Evolutionary conservation across 371 early-diverging fungal species (phyloP).

Genomic region (Gilbertella persicaria): DNA sequence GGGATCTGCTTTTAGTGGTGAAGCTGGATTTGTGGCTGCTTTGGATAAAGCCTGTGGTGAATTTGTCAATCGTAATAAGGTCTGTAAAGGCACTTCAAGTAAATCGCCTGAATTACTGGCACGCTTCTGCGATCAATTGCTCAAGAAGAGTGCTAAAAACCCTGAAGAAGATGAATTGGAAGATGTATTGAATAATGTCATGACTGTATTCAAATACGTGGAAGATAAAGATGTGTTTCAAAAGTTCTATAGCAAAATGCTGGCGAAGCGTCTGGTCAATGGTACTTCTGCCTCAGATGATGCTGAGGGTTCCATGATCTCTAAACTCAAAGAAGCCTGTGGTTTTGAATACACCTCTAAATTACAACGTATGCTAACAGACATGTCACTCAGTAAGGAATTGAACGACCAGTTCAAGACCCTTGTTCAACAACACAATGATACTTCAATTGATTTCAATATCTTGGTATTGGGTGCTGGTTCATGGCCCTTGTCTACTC

Average conservation of each 20-base stretch:
- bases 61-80: constrained; percentile 87
- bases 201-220: constrained; percentile 82
- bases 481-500: constrained; percentile 89
- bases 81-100: constrained; percentile 70
- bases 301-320: constrained; percentile 72
- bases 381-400: constrained; percentile 79
- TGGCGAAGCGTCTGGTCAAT: constrained; percentile 82
- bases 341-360: constrained; percentile 91
- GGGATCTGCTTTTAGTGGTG: constrained; percentile 74
- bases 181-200: constrained; percentile 82
- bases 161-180: constrained; percentile 87
- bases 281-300: constrained; percentile 74
- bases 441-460: constrained; percentile 74
- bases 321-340: constrained; percentile 73
- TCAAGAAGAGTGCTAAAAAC: constrained; percentile 83
- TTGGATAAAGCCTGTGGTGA: constrained; percentile 92
- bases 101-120: constrained; percentile 88
- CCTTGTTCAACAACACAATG: constrained; percentile 40
- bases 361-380: constrained; percentile 89
- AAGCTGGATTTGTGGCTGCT: constrained; percentile 91
- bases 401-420: constrained; percentile 68
- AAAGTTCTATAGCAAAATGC: constrained; percentile 78
- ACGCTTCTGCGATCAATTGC: constrained; percentile 79
- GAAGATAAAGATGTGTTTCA: constrained; percentile 92
- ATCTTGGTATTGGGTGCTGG: constrained; percentile 85